These are phyloP conservation scores for Thymus quinquecostatus DNA, from an alignment of 257 asterid genomes.

Conservation along the genomic window DNA sequence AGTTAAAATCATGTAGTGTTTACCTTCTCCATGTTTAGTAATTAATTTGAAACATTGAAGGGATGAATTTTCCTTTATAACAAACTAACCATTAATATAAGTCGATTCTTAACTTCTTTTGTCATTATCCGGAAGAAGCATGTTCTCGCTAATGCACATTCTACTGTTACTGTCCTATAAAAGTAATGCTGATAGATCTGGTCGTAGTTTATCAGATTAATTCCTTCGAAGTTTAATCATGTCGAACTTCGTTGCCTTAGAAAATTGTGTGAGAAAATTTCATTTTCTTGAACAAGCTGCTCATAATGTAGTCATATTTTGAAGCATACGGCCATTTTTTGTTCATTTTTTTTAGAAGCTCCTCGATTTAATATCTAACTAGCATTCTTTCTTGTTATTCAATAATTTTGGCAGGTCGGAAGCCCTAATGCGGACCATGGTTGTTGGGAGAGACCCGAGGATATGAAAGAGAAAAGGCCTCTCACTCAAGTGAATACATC, in stretches of 20 bases:
- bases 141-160: neutral
- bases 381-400: neutral
- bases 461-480: conserved; percentile 70
- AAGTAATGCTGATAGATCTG: neutral
- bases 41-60: too few species aligned
- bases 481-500: conserved; percentile 75
- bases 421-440: conserved; percentile 67
- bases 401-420: conserved; percentile 65
- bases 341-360: neutral
- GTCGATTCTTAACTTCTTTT: neutral
- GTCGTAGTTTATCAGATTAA: neutral
- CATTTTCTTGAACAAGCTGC: neutral
- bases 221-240: neutral
- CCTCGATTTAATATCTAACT: conserved; percentile 15
- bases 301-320: neutral
- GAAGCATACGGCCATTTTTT: neutral
- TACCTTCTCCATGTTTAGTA: too few species aligned
- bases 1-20: too few species aligned
- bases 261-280: neutral
- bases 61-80: too few species aligned
- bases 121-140: neutral
- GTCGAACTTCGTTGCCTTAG: neutral
- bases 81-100: neutral
- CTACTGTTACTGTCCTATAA: neutral
- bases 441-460: conserved; percentile 95